Evolutionary conservation across 345 rosid species (phyloP).

Genomic region (Eucalyptus coolabah): DNA sequence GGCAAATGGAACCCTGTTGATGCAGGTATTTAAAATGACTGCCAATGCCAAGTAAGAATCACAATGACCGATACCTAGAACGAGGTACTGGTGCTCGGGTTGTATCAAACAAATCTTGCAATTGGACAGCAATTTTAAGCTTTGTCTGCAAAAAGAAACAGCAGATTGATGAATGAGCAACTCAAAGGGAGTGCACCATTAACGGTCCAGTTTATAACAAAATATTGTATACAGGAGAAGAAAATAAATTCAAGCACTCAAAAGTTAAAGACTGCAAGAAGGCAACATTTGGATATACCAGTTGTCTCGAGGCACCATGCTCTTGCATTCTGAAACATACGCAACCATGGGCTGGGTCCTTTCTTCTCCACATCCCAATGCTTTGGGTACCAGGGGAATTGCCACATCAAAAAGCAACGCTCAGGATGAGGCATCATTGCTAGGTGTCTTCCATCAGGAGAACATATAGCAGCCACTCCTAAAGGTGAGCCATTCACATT

Average conservation of each 20-base stretch:
- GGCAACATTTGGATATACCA: background rate
- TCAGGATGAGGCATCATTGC: slow-evolving; percentile 99
- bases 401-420: slow-evolving; percentile 99
- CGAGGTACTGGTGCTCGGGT: background rate
- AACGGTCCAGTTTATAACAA: background rate
- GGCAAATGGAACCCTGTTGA: background rate
- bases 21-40: background rate
- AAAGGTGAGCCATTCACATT: slow-evolving; percentile 90
- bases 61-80: background rate
- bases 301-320: slow-evolving; percentile 51
- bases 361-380: slow-evolving; percentile 74
- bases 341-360: slow-evolving; percentile 94
- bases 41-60: background rate
- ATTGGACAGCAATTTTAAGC: background rate
- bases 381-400: slow-evolving; percentile 86
- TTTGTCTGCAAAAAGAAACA: background rate
- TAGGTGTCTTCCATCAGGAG: slow-evolving; percentile 90
- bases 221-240: background rate
- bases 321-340: slow-evolving; percentile 93
- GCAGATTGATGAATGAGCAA: background rate
- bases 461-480: slow-evolving; percentile 91
- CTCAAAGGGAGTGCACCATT: background rate
- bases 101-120: background rate
- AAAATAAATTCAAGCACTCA: background rate
- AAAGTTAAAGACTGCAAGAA: background rate